These are phyloP conservation scores for Haplosporangium sp. DNA, from an alignment of 371 early-diverging fungal genomes.

Conservation along the genomic window DNA sequence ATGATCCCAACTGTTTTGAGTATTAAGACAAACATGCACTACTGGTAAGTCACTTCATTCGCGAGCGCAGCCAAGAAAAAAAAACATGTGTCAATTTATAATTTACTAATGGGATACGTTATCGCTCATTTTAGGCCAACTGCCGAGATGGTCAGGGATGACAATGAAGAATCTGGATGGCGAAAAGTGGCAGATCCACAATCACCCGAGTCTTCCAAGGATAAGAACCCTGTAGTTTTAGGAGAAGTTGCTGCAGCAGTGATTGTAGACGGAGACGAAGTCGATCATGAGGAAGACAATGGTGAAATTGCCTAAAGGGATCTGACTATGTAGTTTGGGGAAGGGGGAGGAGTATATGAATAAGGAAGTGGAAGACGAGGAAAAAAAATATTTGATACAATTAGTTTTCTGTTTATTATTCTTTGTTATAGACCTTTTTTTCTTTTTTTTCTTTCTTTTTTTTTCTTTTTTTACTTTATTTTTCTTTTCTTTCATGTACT, in stretches of 20 bases:
- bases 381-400: no score
- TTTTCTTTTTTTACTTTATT: no score
- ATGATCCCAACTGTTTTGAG: constrained; percentile 82
- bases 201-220: not conserved
- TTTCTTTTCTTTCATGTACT: no score
- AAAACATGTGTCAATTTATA: no score
- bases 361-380: no score
- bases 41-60: constrained; percentile 69
- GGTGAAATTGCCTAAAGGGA: constrained; percentile 13
- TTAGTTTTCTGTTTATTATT: no score
- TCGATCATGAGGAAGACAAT: constrained; percentile 36
- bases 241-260: constrained; percentile 23
- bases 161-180: constrained; percentile 70
- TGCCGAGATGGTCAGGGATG: constrained; percentile 65
- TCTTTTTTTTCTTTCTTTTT: no score
- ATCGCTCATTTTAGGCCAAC: constrained; percentile 56
- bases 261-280: constrained; percentile 37
- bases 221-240: not conserved
- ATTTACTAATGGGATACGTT: no score
- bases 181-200: constrained; percentile 47
- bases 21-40: constrained; percentile 85
- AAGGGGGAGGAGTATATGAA: no score
- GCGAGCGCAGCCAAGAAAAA: no score
- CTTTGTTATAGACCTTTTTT: no score
- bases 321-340: no score